phyloP scores from a whole-genome alignment of 2,329 filamentous ascomycete species.

The Metarhizium brunneum region DNA sequence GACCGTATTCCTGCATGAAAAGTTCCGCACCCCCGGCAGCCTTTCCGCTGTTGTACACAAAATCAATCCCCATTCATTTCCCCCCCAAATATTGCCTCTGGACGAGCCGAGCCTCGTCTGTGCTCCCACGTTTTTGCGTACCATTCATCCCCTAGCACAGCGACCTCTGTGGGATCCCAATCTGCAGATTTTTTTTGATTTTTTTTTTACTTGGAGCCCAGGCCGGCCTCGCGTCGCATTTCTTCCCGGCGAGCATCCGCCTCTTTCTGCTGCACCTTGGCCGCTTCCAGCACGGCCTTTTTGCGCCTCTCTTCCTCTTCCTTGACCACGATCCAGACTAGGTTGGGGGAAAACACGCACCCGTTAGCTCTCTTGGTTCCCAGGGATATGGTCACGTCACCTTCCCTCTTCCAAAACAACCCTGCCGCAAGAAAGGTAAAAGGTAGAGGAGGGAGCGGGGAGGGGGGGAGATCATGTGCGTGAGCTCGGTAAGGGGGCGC shows the following conservation, averaged over 20 bases:
- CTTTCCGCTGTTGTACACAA: too few species aligned
- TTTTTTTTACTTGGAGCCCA: slow-evolving; percentile 23
- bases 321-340: slow-evolving; percentile 43
- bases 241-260: slow-evolving; percentile 35
- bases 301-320: slow-evolving; percentile 36
- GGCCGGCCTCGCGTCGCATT: slow-evolving; percentile 38
- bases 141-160: background rate
- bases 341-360: slow-evolving; percentile 5
- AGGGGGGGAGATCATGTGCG: background rate
- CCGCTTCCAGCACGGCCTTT: slow-evolving; percentile 25
- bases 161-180: too few species aligned
- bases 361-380: background rate
- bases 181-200: background rate
- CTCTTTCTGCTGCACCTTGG: slow-evolving; percentile 29
- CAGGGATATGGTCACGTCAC: background rate
- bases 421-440: too few species aligned
- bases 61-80: background rate
- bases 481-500: background rate
- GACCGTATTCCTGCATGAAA: background rate
- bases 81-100: background rate
- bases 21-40: background rate
- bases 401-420: too few species aligned
- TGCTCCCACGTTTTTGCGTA: background rate
- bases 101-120: background rate
- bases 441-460: too few species aligned